A percentile compares a stretch with the other conserved stretches of the same genome.
Evolutionary conservation across 148 eudicot genomes (phyloP).

Genomic region (Heliosperma pusillum): DNA sequence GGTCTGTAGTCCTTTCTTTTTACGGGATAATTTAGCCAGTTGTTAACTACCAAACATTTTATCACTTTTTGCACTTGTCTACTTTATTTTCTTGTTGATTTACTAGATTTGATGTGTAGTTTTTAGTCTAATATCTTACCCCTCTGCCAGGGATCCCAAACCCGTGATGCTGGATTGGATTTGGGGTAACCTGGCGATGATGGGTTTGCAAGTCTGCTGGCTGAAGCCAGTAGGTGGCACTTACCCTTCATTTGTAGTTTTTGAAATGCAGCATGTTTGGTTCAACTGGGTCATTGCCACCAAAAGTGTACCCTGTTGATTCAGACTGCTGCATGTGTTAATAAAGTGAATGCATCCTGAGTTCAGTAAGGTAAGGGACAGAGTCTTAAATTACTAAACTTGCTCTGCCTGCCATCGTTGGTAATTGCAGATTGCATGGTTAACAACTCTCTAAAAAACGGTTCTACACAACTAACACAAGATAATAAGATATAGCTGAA

Average conservation of each 20-base stretch:
- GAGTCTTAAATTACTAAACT: not conserved
- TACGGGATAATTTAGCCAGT: not conserved
- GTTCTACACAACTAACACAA: not conserved
- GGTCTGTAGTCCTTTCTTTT: constrained; percentile 10
- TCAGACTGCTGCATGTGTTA: constrained; percentile 10
- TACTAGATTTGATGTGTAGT: not conserved
- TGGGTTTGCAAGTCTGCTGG: constrained; percentile 24
- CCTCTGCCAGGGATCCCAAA: constrained; percentile 32
- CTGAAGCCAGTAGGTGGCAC: constrained; percentile 25
- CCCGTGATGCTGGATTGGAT: constrained; percentile 23
- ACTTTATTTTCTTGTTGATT: not conserved
- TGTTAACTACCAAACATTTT: not conserved
- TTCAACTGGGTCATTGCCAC: constrained; percentile 17
- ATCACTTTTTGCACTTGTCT: not conserved
- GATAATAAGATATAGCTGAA: too few species aligned
- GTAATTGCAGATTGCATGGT: not conserved
- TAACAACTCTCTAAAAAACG: too few species aligned
- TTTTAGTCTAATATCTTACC: constrained; percentile 12
- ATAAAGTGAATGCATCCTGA: constrained; percentile 10
- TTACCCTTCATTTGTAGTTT: constrained; percentile 16
- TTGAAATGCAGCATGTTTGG: constrained; percentile 12
- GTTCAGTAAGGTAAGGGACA: constrained; percentile 18
- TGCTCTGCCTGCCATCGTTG: not conserved
- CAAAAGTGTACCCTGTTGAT: constrained; percentile 17
- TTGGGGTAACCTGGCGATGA: constrained; percentile 23